Base-by-base conservation (phyloP, 768 basidiomycete genomes). In the Mrakia gelida region DNA sequence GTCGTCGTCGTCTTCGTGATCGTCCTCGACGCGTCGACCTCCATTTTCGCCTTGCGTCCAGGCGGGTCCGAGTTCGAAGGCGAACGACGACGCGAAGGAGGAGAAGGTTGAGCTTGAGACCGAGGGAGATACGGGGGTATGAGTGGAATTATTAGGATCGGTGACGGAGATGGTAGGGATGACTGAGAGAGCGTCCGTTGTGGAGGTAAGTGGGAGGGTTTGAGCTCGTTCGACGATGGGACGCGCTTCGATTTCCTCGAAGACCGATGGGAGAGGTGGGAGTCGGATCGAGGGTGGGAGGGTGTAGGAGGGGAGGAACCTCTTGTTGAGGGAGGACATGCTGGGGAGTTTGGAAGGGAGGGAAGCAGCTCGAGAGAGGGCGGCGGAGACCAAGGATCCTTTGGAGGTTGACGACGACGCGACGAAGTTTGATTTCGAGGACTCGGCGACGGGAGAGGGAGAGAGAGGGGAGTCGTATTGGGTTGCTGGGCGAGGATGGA, bases 101-200 rank as follows among this genome's bases (percentile, higher is more conserved):
- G 59, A 61, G 59, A 3, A 45, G 45, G 45, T 45, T 45, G 45
- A 61, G 59, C 23, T 61, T 30, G 59, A 26, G 59, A 26, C 28
- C 18, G 23, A 26, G 23, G 23, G 59, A 26, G 59, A 26, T 2
- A 30, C 26, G 8, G 23, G 59, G 9, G 59, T 26, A 18, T 30
- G 59, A 9, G 59, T 61, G 59, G 23, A 30, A 18, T 61, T 61
- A 18, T 26, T 26, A 6, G 59, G 59, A 61, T 61, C 59, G 59
- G 59, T 61, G 59, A 61, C 26, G 59, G 59, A 61, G 59, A 61
- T 61, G 59, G 59, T 61, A 26, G 59, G 59, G 59, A 61, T 61
- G 26, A 30, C 18, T 6, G 28, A 26, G 7, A 30, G 59, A 26
- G 59, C 26, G 23, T 26, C 28, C 23, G 59, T 18, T 3, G 28